Evolutionary conservation across 208 protist species (phyloP).

Genomic region (Trypanosoma melophagium): DNA sequence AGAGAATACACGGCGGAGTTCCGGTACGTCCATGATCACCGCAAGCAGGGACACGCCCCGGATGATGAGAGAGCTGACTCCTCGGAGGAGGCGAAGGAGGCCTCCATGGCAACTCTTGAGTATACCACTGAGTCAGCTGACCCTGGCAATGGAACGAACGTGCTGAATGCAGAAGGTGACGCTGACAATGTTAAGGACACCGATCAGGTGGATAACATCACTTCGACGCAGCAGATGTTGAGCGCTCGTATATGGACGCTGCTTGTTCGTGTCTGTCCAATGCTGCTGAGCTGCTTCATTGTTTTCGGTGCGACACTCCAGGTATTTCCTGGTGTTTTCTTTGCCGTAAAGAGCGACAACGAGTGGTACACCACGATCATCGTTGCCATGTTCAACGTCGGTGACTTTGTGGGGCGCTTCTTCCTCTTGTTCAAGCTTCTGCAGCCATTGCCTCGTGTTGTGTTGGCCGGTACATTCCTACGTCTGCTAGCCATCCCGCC

Average conservation of each 20-base stretch:
- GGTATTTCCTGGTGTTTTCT: constrained; percentile 75
- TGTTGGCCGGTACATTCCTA: constrained; percentile 42
- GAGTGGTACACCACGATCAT: constrained; percentile 66
- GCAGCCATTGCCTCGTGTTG: constrained; percentile 40
- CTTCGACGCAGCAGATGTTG: constrained; percentile 65
- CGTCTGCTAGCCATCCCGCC: constrained; percentile 57
- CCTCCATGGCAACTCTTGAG: constrained; percentile 18
- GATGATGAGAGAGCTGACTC: neutral
- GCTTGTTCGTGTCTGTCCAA: constrained; percentile 62
- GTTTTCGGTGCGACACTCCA: constrained; percentile 61
- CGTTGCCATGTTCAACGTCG: constrained; percentile 55
- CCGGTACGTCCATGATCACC: constrained; percentile 18
- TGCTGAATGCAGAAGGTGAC: constrained; percentile 43
- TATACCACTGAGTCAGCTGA: constrained; percentile 14
- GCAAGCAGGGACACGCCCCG: no score
- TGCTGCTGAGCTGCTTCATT: constrained; percentile 61
- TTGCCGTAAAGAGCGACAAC: constrained; percentile 33
- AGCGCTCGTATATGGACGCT: constrained; percentile 37
- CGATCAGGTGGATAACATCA: constrained; percentile 55
- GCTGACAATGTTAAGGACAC: constrained; percentile 54
- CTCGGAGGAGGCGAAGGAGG: neutral
- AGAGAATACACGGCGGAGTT: constrained; percentile 77
- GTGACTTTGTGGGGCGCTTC: constrained; percentile 57
- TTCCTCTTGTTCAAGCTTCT: constrained; percentile 41
- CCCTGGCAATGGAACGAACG: constrained; percentile 21